Evolutionary conservation across 2,329 filamentous ascomycete species (phyloP).

Genomic region (Xylariaceae sp.): DNA sequence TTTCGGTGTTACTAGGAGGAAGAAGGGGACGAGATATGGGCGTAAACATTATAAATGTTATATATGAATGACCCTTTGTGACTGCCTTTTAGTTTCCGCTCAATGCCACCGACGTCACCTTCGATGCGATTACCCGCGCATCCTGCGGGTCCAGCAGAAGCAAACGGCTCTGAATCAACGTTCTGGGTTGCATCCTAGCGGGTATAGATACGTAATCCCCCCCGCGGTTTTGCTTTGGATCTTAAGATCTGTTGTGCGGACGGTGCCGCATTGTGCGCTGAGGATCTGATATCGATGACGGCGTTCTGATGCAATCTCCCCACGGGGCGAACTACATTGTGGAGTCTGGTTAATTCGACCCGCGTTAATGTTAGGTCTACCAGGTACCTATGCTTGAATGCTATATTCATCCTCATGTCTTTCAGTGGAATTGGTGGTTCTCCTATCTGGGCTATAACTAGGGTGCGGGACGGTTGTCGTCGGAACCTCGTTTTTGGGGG

Average conservation of each 20-base stretch:
- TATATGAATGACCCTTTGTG: background rate
- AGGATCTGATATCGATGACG: slow-evolving; percentile 6
- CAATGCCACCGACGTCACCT: background rate
- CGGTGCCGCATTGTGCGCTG: background rate
- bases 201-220: background rate
- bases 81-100: background rate
- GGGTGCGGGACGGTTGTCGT: too few relatives aligned
- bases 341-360: background rate
- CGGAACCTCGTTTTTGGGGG: too few relatives aligned
- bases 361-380: too few relatives aligned
- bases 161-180: background rate
- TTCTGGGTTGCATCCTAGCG: background rate
- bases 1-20: background rate
- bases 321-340: background rate
- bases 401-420: too few relatives aligned
- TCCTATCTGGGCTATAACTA: too few relatives aligned
- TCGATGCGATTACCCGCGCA: background rate
- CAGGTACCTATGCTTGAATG: too few relatives aligned
- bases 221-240: background rate
- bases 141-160: too few relatives aligned
- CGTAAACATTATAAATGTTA: background rate
- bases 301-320: slow-evolving; percentile 9
- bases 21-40: background rate
- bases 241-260: background rate
- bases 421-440: too few relatives aligned